These are phyloP conservation scores for Jamesozyma lodderae DNA, from an alignment of 805 yeast species.

Conservation along the genomic window DNA sequence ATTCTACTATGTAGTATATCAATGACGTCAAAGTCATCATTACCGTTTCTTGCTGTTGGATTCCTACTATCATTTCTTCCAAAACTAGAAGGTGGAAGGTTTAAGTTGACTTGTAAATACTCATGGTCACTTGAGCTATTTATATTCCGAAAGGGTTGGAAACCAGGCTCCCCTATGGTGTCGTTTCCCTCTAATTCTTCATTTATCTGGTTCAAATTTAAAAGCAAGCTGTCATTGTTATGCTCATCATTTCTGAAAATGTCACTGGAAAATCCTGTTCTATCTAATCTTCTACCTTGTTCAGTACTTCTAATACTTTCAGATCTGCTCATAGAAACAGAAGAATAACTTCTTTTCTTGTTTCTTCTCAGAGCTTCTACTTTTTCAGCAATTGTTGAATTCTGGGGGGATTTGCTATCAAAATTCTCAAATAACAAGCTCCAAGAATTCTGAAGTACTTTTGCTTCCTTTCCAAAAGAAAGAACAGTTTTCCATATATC, in stretches of 20 bases:
- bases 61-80: slow-evolving; percentile 19
- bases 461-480: slow-evolving; percentile 5
- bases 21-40: slow-evolving; percentile 8
- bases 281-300: slow-evolving; percentile 18
- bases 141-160: slow-evolving; percentile 2
- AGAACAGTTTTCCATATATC: slow-evolving; percentile 5
- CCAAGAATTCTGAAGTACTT: slow-evolving; percentile 14
- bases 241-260: not conserved
- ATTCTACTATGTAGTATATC: slow-evolving; percentile 16
- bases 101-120: slow-evolving; percentile 17
- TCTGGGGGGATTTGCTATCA: not conserved
- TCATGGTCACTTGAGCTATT: slow-evolving; percentile 5
- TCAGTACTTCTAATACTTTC: slow-evolving; percentile 23
- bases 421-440: slow-evolving; percentile 1
- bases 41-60: slow-evolving; percentile 10
- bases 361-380: too few species aligned
- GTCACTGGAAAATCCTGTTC: not conserved
- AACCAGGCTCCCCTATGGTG: slow-evolving; percentile 1
- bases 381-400: not conserved
- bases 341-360: slow-evolving; percentile 15
- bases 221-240: slow-evolving; percentile 9
- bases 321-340: slow-evolving; percentile 15
- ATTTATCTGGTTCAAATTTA: slow-evolving; percentile 25
- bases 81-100: slow-evolving; percentile 28
- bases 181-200: slow-evolving; percentile 20